Conservation (phyloP, 2,329 filamentous ascomycete species). For the Monilinia vaccinii-corymbosi region DNA sequence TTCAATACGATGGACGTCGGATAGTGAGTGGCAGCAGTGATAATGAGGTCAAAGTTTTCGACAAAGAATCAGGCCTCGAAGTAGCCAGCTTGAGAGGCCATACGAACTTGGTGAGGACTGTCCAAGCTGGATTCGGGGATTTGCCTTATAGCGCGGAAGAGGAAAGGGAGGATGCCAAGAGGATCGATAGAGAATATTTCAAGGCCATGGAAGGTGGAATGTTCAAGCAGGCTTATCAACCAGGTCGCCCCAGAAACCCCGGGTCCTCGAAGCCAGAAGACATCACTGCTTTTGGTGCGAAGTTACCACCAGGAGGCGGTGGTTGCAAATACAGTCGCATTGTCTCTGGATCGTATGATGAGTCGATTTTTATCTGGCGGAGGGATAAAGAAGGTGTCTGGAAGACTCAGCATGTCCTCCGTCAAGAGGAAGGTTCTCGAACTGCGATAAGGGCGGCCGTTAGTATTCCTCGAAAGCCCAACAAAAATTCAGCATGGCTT, state of each 20-base stretch:
- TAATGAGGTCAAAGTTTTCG: constrained; percentile 92
- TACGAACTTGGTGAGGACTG: constrained; percentile 76
- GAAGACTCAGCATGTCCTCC: constrained; percentile 66
- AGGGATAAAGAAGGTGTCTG: constrained; percentile 77
- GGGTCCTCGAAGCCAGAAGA: constrained; percentile 68
- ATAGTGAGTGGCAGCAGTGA: constrained; percentile 96
- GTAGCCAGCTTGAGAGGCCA: constrained; percentile 82
- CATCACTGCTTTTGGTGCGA: constrained; percentile 72
- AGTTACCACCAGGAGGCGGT: constrained; percentile 82
- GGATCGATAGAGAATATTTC: constrained; percentile 66
- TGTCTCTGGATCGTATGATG: constrained; percentile 92
- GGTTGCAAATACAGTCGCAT: constrained; percentile 88
- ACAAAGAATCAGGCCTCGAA: constrained; percentile 75
- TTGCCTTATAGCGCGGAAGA: constrained; percentile 70
- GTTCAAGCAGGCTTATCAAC: constrained; percentile 24
- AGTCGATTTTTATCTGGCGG: constrained; percentile 92
- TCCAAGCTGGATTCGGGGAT: constrained; percentile 92
- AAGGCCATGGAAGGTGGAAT: constrained; percentile 43
- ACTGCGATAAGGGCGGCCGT: constrained; percentile 32
- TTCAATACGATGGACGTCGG: constrained; percentile 87
- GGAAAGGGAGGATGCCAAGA: constrained; percentile 62
- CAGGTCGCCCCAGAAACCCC: constrained; percentile 36
- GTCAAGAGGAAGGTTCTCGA: constrained; percentile 61
- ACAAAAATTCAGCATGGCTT: not conserved
- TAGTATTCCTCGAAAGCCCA: not conserved